Percentiles rank a stretch among this genome's conserved stretches.
phyloP scores from a whole-genome alignment of 1,284 basidiomycete genomes.

The Apiotrichum veenhuisii region DNA sequence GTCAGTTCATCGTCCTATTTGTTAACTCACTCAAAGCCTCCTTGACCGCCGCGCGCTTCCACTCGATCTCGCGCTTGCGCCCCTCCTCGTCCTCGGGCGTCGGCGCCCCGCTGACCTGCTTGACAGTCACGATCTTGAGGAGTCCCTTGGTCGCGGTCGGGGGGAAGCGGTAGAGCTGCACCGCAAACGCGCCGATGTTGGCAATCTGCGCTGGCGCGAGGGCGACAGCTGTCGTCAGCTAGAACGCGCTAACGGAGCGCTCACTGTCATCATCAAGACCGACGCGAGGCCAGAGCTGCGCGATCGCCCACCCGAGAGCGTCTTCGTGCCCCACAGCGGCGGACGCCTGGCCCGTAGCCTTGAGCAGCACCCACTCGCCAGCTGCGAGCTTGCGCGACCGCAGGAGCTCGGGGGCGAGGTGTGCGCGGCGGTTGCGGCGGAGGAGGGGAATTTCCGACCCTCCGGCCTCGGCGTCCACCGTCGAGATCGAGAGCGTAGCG shows the following conservation, averaged over 20 bases:
- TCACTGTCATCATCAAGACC: conserved; percentile 37
- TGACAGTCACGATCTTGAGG: conserved; percentile 24
- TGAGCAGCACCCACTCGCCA: conserved; percentile 41
- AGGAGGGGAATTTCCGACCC: conserved; percentile 11
- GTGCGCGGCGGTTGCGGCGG: conserved; percentile 31
- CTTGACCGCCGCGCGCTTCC: conserved; percentile 50
- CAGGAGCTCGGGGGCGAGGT: conserved; percentile 40
- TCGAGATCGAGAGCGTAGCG: conserved; percentile 9
- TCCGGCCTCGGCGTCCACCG: conserved; percentile 12
- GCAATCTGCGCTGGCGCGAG: conserved; percentile 23
- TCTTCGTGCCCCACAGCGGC: neutral
- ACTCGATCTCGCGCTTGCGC: conserved; percentile 42
- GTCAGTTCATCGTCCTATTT: neutral
- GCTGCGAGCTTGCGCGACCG: conserved; percentile 39
- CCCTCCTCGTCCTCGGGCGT: conserved; percentile 4
- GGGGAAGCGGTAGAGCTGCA: conserved; percentile 30
- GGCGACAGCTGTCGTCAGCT: conserved; percentile 13
- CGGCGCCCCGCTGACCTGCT: conserved; percentile 6
- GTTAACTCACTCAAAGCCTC: conserved; percentile 44
- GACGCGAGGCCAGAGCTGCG: conserved; percentile 39
- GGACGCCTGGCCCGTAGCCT: neutral
- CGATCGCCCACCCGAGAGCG: conserved; percentile 16
- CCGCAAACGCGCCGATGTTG: conserved; percentile 22
- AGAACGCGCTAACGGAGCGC: conserved; percentile 3
- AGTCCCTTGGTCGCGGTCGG: conserved; percentile 18